Base-by-base conservation (phyloP, 495 filamentous ascomycete genomes). In the Friedmanniomyces endolithicus region DNA sequence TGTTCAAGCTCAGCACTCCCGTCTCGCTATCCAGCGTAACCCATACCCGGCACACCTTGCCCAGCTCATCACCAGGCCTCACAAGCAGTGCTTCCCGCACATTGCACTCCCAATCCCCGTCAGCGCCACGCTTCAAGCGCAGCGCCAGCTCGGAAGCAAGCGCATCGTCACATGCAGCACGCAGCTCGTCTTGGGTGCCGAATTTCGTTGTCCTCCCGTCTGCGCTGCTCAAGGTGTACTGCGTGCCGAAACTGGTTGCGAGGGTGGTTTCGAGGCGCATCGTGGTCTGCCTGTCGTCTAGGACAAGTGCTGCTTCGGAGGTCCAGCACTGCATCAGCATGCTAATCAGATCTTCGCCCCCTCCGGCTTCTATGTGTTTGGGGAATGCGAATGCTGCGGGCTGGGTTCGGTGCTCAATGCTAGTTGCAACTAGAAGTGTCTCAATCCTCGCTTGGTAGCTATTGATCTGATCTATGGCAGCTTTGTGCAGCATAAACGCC, bases 191-290 rank as follows among this genome's bases (percentile, higher is more conserved):
- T 16, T 45, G n/a, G 16, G 14, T 39, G 48, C 31, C 39, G 55
- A 57, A 49, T 7, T 1, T 39, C 2, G 11, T 31, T 14, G 12
- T n/a, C 19, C 43, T 34, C 8, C 14, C 23, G 14, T 39, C 23
- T 16, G 37, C 3, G 37, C 4, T 19, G 37, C 3, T 41, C 27
- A 57, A 54, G 1, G 45, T 37, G 35, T 48, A 53, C 11, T 14
- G 22, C 22, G 59, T 39, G 0, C 59, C 50, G 35, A 61, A 53
- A 17, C 11, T 35, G 29, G 43, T 4, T 2, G 57, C 23, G 1
- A 61, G 44, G 2, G 48, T 43, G 3, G 59, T 57, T 29, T 61
- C 54, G 14, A 57, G 23, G 12, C 37, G 37, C 12, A 41, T 51
- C 9, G 16, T 51, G 31, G 8, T 1, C 33, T 24, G 19, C 14